These are phyloP conservation scores for Malassezia sympodialis DNA, from an alignment of 1,284 basidiomycete species.

Conservation along the genomic window DNA sequence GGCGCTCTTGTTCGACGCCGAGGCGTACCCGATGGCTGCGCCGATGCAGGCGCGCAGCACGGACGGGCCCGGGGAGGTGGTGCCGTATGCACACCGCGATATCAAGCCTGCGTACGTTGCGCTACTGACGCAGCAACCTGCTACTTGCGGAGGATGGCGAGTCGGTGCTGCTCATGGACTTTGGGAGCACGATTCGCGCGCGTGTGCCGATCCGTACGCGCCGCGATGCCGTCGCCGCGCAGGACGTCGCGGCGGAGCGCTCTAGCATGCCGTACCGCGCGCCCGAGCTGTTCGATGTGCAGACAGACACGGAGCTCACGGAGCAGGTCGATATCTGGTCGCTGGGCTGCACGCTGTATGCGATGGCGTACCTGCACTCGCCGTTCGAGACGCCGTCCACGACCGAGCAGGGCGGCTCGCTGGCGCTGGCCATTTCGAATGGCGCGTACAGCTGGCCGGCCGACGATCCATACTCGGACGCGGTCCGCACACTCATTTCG, in stretches of 20 bases:
- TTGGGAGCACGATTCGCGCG: slow-evolving; percentile 77
- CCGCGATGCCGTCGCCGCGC: slow-evolving; percentile 59
- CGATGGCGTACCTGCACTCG: slow-evolving; percentile 45
- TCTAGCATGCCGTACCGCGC: slow-evolving; percentile 48
- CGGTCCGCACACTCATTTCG: slow-evolving; percentile 34
- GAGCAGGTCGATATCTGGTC: slow-evolving; percentile 48
- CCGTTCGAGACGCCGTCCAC: slow-evolving; percentile 48
- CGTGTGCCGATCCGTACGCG: slow-evolving; percentile 67
- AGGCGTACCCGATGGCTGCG: slow-evolving; percentile 17
- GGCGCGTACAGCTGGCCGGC: slow-evolving; percentile 39
- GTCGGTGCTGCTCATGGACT: slow-evolving; percentile 83
- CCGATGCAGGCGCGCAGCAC: slow-evolving; percentile 53
- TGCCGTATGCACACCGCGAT: slow-evolving; percentile 92
- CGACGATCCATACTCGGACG: slow-evolving; percentile 33
- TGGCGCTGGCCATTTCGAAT: slow-evolving; percentile 46
- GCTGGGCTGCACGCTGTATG: slow-evolving; percentile 43
- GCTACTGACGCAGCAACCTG: slow-evolving; percentile 56
- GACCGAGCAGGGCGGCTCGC: slow-evolving; percentile 44
- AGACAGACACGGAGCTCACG: slow-evolving; percentile 39
- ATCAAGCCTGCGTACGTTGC: slow-evolving; percentile 77
- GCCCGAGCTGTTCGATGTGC: slow-evolving; percentile 48
- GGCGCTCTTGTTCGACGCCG: slow-evolving; percentile 25
- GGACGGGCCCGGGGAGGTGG: slow-evolving; percentile 20
- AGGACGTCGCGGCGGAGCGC: slow-evolving; percentile 43
- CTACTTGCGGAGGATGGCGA: slow-evolving; percentile 84